Conservation (phyloP, 805 yeast genomes). For the Kodamaea restingae region DNA sequence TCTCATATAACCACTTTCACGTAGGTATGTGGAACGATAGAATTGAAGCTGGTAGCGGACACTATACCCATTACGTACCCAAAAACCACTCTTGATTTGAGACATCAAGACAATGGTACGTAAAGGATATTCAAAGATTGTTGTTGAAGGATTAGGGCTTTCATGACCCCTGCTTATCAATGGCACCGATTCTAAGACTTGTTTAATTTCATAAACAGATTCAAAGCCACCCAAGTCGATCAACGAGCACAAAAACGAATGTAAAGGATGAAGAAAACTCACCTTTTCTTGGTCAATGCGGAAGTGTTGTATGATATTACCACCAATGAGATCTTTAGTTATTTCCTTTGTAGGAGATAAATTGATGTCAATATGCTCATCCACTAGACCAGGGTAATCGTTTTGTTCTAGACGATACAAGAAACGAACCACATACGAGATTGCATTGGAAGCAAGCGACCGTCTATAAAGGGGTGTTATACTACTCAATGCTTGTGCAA, state of each 20-base stretch:
- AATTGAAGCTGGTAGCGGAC: conserved; percentile 74
- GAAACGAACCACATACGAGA: conserved; percentile 26
- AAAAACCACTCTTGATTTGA: conserved; percentile 82
- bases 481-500: conserved; percentile 42
- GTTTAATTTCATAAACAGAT: conserved; percentile 19
- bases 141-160: conserved; percentile 18
- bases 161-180: conserved; percentile 4
- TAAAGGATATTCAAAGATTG: conserved; percentile 67
- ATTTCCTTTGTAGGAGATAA: conserved; percentile 12
- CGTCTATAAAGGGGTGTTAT: conserved; percentile 8
- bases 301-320: conserved; percentile 19
- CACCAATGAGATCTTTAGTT: conserved; percentile 21
- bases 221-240: conserved; percentile 48
- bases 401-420: conserved; percentile 28
- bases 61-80: conserved; percentile 93
- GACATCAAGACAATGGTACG: conserved; percentile 73
- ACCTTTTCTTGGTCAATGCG: conserved; percentile 41
- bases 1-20: conserved; percentile 79
- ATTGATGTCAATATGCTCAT: conserved; percentile 26
- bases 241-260: conserved; percentile 67
- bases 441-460: conserved; percentile 23
- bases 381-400: conserved; percentile 23
- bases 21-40: conserved; percentile 69
- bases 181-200: conserved; percentile 16
- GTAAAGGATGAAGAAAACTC: conserved; percentile 78